These are phyloP conservation scores for Kwoniella botswanensis DNA, from an alignment of 768 basidiomycete species.

Conservation along the genomic window DNA sequence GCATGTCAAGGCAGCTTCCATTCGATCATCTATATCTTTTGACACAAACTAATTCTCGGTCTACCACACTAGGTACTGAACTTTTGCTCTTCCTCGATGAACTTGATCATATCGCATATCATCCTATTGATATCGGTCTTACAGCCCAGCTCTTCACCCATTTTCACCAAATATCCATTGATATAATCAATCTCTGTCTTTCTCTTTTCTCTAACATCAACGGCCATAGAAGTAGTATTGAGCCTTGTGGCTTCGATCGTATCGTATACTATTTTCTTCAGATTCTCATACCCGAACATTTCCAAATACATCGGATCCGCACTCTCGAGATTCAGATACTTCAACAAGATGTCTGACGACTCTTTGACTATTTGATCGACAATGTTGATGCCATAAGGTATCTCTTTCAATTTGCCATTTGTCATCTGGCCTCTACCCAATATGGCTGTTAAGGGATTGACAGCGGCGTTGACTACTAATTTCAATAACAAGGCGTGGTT, in stretches of 20 bases:
- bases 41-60: too few relatives aligned
- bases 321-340: constrained; percentile 41
- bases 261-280: constrained; percentile 10
- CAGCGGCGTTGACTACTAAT: constrained; percentile 76
- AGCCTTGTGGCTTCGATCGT: constrained; percentile 64
- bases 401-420: constrained; percentile 70
- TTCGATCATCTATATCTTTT: too few relatives aligned
- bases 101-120: constrained; percentile 53
- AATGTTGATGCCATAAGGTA: not conserved
- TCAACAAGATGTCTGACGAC: constrained; percentile 67
- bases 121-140: constrained; percentile 62
- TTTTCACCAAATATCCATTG: constrained; percentile 75
- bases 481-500: constrained; percentile 76
- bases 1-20: too few relatives aligned
- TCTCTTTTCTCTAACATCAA: constrained; percentile 68
- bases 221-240: constrained; percentile 82
- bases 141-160: constrained; percentile 68
- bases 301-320: not conserved
- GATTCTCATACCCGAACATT: constrained; percentile 4
- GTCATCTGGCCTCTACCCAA: constrained; percentile 65
- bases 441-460: constrained; percentile 86
- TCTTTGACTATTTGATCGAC: constrained; percentile 64
- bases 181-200: constrained; percentile 79
- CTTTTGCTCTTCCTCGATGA: constrained; percentile 33
- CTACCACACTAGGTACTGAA: too few relatives aligned